Base-by-base conservation (phyloP, 169 alveolate species). In the Plasmodium adleri region DNA sequence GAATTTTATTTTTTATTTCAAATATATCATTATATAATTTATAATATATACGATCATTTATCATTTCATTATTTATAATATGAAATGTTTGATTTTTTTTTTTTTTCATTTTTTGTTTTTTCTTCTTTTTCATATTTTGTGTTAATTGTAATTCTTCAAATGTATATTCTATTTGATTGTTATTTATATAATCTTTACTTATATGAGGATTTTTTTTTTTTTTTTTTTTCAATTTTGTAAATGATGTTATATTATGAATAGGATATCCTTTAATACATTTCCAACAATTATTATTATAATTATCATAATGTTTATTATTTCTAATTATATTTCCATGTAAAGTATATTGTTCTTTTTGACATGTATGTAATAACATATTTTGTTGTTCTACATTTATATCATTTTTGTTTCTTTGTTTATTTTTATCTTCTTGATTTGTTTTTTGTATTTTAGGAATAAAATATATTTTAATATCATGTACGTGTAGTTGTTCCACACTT, bases 381-480 rank as follows among this genome's bases (percentile, higher is more conserved):
- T 13, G 32, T n/a, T 17, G 5, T 17, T 59, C 67, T 2, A 15
- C 5, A n/a, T 6, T 15, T n/a, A 3, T 59, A 8, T 13, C 12
- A 15, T 13, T 17, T 15, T 17, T 17, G 3, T 59, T 59, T n/a
- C n/a, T 59, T 59, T 13, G 5, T 17, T 15, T 24, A 24, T 59
- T 59, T 59, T 59, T 59, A 3, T 15, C 28, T n/a, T 54, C 63
- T 59, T 22, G 3, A 17, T 6, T 22, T 59, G 49, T 17, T 24
- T 50, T 3, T 9, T 72, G 20, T 10, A 20, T 15, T 20, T 52
- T 72, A 1, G 85, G 50, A 8, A 72, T 5, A 9, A 72, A 22
- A 72, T 24, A 72, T 17, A 72, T 26, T 17, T 72, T 72, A 22
- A 72, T 72, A 43, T 72, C 85, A 17, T 39, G 39, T 28, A 72